phyloP scores from a whole-genome alignment of 202 grass and related monocot genomes.

The Brachypodium distachyon region DNA sequence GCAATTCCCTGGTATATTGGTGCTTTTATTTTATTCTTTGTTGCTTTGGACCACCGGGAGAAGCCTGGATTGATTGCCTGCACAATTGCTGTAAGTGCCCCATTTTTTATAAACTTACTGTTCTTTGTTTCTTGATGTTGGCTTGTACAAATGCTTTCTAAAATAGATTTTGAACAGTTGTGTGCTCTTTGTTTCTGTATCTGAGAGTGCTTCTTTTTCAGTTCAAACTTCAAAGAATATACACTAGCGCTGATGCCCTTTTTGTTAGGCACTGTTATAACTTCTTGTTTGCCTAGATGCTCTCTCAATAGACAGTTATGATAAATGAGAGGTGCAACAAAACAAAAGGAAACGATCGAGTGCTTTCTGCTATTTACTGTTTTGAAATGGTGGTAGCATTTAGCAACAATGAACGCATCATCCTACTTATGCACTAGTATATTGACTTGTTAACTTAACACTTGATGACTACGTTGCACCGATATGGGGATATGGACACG shows the following conservation, averaged over 20 bases:
- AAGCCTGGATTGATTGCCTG: slow-evolving; percentile 77
- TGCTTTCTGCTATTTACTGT: neutral
- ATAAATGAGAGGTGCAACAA: neutral
- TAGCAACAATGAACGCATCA: neutral
- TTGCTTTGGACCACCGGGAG: slow-evolving; percentile 76
- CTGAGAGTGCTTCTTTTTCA: neutral
- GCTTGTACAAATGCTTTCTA: neutral
- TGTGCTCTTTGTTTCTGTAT: neutral
- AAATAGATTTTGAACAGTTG: neutral
- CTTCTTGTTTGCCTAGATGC: neutral
- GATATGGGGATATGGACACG: too few species aligned
- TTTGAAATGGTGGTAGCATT: neutral
- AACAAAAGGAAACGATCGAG: neutral
- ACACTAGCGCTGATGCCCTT: neutral
- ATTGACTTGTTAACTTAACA: neutral
- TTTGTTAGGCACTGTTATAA: neutral
- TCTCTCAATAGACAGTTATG: neutral
- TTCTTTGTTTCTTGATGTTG: neutral
- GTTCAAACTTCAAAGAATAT: neutral
- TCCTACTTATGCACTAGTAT: neutral
- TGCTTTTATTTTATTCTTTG: slow-evolving; percentile 71
- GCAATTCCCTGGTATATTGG: slow-evolving; percentile 87
- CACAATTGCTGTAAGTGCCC: slow-evolving; percentile 70
- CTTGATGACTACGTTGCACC: too few species aligned
- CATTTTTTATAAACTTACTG: neutral